Percentiles rank a stretch among this genome's conserved stretches.
phyloP scores from a whole-genome alignment of 1,284 basidiomycete genomes.

The Violaceomyces palustris region DNA sequence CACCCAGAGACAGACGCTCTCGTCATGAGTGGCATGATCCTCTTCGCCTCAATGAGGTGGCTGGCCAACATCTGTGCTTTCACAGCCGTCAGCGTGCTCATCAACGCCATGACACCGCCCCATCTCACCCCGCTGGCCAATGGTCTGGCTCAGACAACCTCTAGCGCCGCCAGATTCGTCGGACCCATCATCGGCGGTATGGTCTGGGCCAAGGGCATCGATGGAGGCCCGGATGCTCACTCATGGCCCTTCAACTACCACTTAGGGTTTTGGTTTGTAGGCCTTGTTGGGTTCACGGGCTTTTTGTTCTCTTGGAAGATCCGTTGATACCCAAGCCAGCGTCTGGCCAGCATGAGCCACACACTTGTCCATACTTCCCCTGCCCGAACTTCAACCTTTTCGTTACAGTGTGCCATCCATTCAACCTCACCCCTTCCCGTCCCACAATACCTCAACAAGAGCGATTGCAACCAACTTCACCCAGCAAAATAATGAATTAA shows the following conservation, averaged over 20 bases:
- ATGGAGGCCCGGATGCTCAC: constrained; percentile 22
- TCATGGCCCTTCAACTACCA: constrained; percentile 48
- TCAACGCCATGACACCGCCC: constrained; percentile 55
- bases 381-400: too few relatives aligned
- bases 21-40: constrained; percentile 56
- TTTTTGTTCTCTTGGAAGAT: constrained; percentile 35
- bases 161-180: constrained; percentile 53
- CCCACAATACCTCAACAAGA: too few relatives aligned
- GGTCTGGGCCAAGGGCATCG: constrained; percentile 46
- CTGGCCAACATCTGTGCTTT: constrained; percentile 54
- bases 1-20: constrained; percentile 52
- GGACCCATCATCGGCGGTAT: constrained; percentile 51
- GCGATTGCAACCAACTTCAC: too few relatives aligned
- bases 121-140: constrained; percentile 54
- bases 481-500: too few relatives aligned
- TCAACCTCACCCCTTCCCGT: too few relatives aligned
- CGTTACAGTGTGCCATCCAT: too few relatives aligned
- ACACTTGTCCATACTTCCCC: too few relatives aligned
- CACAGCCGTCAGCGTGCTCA: constrained; percentile 46
- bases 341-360: too few relatives aligned
- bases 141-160: constrained; percentile 54
- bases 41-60: constrained; percentile 51
- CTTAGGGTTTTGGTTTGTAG: constrained; percentile 48
- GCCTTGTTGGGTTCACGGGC: constrained; percentile 31
- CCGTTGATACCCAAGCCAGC: too few relatives aligned